phyloP scores from a whole-genome alignment of 768 basidiomycete genomes.

The Suillus brevipes region DNA sequence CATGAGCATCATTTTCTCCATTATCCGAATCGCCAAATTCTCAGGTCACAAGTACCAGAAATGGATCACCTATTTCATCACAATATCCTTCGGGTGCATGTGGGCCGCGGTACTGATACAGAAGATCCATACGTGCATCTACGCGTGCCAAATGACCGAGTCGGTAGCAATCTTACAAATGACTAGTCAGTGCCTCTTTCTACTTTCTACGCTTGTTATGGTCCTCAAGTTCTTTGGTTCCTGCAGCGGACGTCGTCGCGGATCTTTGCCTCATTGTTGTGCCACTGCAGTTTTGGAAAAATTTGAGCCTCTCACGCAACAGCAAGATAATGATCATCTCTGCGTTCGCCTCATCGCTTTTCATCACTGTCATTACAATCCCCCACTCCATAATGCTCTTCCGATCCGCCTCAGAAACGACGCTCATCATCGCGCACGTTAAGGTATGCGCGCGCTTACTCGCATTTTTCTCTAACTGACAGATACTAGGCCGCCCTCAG shows the following conservation, averaged over 20 bases:
- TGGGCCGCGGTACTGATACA: not conserved
- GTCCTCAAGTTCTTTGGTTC: not conserved
- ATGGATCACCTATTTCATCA: slow-evolving; percentile 1
- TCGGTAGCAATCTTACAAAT: not conserved
- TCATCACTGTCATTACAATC: not conserved
- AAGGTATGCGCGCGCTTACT: not conserved
- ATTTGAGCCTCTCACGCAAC: not conserved
- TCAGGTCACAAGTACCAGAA: not conserved
- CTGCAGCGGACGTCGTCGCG: slow-evolving; percentile 3
- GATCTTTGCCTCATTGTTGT: not conserved
- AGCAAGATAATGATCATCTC: slow-evolving; percentile 1
- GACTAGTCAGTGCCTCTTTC: not conserved
- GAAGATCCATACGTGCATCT: not conserved
- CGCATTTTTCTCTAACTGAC: not conserved
- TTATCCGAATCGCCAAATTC: not conserved
- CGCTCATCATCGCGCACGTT: not conserved
- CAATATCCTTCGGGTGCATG: slow-evolving; percentile 2
- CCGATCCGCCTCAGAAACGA: not conserved
- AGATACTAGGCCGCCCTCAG: slow-evolving; percentile 2
- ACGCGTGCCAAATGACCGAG: not conserved
- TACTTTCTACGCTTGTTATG: not conserved
- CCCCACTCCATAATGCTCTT: slow-evolving; percentile 2
- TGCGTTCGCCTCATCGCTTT: not conserved
- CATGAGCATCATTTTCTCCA: slow-evolving; percentile 10
- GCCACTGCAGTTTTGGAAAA: slow-evolving; percentile 1